Evolutionary conservation across 495 filamentous ascomycete species (phyloP).

Genomic region (Cercophora scortea): DNA sequence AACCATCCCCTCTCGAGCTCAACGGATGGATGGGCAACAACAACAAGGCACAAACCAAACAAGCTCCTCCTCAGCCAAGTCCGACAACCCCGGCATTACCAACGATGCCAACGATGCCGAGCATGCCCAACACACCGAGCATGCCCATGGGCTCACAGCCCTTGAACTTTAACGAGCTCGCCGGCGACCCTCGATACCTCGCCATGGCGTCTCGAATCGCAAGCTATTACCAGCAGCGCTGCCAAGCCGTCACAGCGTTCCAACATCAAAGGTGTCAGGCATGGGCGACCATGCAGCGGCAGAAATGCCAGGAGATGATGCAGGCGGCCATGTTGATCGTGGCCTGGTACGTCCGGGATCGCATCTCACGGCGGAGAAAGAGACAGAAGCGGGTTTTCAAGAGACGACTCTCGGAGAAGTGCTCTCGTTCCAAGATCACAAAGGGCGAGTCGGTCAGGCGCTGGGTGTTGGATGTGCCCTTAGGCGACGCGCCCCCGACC

Average conservation of each 20-base stretch:
- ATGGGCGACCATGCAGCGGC: conserved; percentile 25
- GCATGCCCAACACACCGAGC: neutral
- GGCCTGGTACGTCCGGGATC: conserved; percentile 30
- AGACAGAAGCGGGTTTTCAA: conserved; percentile 16
- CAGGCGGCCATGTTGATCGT: conserved; percentile 29
- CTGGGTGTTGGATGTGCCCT: conserved; percentile 26
- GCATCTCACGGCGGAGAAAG: conserved; percentile 18
- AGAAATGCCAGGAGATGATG: conserved; percentile 30
- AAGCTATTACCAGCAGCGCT: conserved; percentile 29
- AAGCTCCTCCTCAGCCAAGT: no score
- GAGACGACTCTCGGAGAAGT: conserved; percentile 12
- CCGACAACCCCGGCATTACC: neutral
- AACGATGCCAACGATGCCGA: neutral
- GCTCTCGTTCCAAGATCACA: conserved; percentile 8
- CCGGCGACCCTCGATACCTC: conserved; percentile 21
- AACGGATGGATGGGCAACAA: neutral
- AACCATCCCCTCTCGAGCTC: neutral
- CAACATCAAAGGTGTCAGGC: conserved; percentile 30
- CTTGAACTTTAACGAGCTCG: conserved; percentile 1
- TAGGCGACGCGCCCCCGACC: neutral
- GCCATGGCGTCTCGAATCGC: conserved; percentile 33
- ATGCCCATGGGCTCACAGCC: neutral
- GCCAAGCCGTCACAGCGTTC: conserved; percentile 24
- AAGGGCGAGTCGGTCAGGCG: conserved; percentile 25
- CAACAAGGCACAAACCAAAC: neutral